Conservation (phyloP, 2,329 filamentous ascomycete genomes). For the Aspergillus pseudoviridinutans region DNA sequence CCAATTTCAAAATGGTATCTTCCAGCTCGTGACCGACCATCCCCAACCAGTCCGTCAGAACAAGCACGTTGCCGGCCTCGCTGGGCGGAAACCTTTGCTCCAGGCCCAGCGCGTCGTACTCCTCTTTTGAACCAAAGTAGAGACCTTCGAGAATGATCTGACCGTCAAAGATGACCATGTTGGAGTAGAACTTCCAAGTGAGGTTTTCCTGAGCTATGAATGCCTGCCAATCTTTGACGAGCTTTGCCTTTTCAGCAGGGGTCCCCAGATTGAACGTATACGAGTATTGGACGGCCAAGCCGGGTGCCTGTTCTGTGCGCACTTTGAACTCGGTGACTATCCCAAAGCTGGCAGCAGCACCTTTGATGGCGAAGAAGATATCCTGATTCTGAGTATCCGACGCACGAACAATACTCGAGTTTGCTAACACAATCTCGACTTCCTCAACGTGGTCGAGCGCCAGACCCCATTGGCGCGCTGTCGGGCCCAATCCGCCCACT, state of each 20-base stretch:
- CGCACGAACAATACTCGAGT: conserved; percentile 30
- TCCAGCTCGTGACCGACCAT: conserved; percentile 24
- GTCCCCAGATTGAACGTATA: conserved; percentile 52
- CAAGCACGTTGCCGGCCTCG: conserved; percentile 15
- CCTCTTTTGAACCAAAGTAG: conserved; percentile 57
- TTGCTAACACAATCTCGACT: conserved; percentile 47
- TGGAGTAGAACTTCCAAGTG: conserved; percentile 56
- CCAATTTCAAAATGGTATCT: conserved; percentile 18
- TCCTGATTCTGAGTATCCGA: conserved; percentile 28
- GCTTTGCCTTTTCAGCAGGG: conserved; percentile 45
- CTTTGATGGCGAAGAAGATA: conserved; percentile 34
- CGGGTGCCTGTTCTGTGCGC: conserved; percentile 33
- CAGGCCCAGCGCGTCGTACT: conserved; percentile 46
- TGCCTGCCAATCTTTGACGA: conserved; percentile 57
- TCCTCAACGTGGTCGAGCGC: conserved; percentile 49
- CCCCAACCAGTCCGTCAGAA: conserved; percentile 28
- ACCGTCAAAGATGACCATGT: conserved; percentile 53
- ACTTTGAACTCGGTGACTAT: conserved; percentile 39
- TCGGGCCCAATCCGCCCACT: conserved; percentile 38
- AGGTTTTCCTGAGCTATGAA: conserved; percentile 53
- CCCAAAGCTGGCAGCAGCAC: conserved; percentile 36
- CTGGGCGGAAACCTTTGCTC: conserved; percentile 23
- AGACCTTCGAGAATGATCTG: conserved; percentile 57
- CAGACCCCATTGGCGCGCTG: conserved; percentile 48
- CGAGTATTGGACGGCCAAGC: conserved; percentile 55